A percentile compares a stretch with the other conserved stretches of the same genome.
Evolutionary conservation across 345 rosid species (phyloP).

Genomic region (Alliaria petiolata): DNA sequence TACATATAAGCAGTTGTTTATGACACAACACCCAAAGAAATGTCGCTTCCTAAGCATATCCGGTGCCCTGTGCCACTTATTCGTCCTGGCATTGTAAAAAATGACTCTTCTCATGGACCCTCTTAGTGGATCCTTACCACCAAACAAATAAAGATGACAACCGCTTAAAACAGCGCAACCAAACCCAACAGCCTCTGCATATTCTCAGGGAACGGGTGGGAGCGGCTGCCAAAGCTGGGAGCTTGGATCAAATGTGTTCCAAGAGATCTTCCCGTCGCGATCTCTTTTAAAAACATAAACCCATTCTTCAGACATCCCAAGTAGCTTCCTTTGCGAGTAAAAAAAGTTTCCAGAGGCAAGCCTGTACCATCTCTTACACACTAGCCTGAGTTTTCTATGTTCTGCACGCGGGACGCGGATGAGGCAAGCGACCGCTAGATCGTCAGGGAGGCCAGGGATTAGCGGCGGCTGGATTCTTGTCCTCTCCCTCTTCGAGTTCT

Average conservation of each 20-base stretch:
- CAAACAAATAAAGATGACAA: slow-evolving; percentile 85
- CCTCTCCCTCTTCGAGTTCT: slow-evolving; percentile 70
- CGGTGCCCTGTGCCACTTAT: slow-evolving; percentile 93
- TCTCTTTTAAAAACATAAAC: slow-evolving; percentile 89
- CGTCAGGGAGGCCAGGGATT: slow-evolving; percentile 92
- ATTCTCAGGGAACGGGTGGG: slow-evolving; percentile 90
- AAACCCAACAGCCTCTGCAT: slow-evolving; percentile 89
- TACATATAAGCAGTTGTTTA: slow-evolving; percentile 86
- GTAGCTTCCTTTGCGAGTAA: slow-evolving; percentile 71
- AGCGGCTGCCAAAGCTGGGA: slow-evolving; percentile 91
- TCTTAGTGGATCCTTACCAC: slow-evolving; percentile 88
- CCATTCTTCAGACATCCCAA: slow-evolving; percentile 94
- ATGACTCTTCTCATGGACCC: slow-evolving; percentile 90
- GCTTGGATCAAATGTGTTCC: slow-evolving; percentile 86
- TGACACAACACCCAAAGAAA: slow-evolving; percentile 88
- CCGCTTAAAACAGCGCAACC: slow-evolving; percentile 97
- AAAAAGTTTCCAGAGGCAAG: slow-evolving; percentile 72
- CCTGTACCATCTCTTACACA: slow-evolving; percentile 85
- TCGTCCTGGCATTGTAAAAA: slow-evolving; percentile 87
- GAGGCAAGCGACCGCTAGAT: slow-evolving; percentile 88
- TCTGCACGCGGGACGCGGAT: slow-evolving; percentile 92
- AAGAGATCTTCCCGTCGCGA: slow-evolving; percentile 86
- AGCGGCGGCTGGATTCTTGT: slow-evolving; percentile 78
- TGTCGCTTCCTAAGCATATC: slow-evolving; percentile 97
- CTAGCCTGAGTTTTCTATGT: slow-evolving; percentile 76